Base-by-base conservation (phyloP, 1,139 yeast species). In the Blastobotrys serpentis region DNA sequence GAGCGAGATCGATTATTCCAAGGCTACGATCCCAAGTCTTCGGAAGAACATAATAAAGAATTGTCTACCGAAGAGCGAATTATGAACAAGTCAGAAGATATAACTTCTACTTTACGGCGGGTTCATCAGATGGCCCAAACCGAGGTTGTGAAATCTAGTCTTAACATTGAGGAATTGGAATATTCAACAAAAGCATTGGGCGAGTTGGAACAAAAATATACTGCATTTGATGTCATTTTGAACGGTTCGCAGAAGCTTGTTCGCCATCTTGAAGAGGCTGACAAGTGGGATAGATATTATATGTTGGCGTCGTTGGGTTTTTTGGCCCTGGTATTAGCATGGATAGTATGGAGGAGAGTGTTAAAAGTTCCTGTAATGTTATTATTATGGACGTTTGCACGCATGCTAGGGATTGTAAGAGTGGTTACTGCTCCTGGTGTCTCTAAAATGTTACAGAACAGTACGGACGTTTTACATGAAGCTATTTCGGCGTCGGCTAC, bases 291-390 rank as follows among this genome's bases (percentile, higher is more conserved):
- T 58, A 73, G 85, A 46, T 70, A 77, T 44, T 69, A 79, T 49
- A 83, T 84, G 60, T 78, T 81, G 55, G 64, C 77, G 46, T 74
- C 86, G 25, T 58, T 84, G 41, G 80, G 79, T 16, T 81, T 84
- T 55, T 73, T 84, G 50, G 68, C 74, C 2, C 55, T 74, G 1
- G 83, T 82, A 32, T 70, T 85, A 54, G 61, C 68, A 2, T 83
- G 86, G 84, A 79, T 84, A 17, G 55, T 83, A 1, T 84, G 85
- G 81, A 68, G 83, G 55, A 69, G 90, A 49, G 70, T 84, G 2
- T 66, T 84, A 37, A 72, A 75, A 56, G 69, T 76, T 11, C 90
- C 90, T 0, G 70, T 81, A 1, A 68, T 67, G 59, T 60, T 84
- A 10, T 53, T 82, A 26, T 49, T 84, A n/a, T 83, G 88, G 89